A percentile compares a stretch with the other conserved stretches of the same genome.
These are phyloP conservation scores for Flaveria ramosissima DNA, from an alignment of 129 eudicot genomes.

Conservation along the genomic window DNA sequence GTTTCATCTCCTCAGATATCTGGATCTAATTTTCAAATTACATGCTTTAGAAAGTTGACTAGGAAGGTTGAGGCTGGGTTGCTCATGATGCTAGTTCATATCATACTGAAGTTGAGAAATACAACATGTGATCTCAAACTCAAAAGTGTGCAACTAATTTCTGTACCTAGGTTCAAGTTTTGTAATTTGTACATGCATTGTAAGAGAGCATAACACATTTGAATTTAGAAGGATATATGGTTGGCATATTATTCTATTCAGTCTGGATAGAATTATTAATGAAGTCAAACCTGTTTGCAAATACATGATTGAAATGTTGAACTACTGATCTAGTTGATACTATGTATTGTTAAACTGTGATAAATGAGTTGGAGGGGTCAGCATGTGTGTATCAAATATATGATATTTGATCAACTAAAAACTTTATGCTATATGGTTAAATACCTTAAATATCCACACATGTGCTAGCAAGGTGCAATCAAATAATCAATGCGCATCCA, in stretches of 20 bases:
- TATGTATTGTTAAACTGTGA: constrained; percentile 1
- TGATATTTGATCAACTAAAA: neutral
- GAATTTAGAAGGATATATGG: neutral
- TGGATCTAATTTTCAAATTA: neutral
- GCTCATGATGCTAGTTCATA: no score
- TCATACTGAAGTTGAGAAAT: no score
- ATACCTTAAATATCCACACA: neutral
- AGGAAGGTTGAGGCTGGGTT: neutral
- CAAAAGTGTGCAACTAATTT: no score
- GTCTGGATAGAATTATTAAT: neutral
- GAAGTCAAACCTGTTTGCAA: neutral
- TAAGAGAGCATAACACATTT: neutral
- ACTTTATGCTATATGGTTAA: neutral
- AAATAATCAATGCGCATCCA: neutral
- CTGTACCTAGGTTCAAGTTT: neutral
- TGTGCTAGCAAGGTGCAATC: neutral
- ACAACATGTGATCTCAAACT: no score
- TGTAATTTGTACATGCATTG: neutral
- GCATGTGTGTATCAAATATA: neutral
- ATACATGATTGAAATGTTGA: neutral
- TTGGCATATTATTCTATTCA: neutral
- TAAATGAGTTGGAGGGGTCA: neutral
- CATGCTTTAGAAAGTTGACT: neutral
- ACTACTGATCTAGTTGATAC: constrained; percentile 9
- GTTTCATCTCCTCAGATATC: neutral